A percentile compares a stretch with the other conserved stretches of the same genome.
Conservation (phyloP, 805 yeast species). For the Saccharomycopsis malanga region DNA sequence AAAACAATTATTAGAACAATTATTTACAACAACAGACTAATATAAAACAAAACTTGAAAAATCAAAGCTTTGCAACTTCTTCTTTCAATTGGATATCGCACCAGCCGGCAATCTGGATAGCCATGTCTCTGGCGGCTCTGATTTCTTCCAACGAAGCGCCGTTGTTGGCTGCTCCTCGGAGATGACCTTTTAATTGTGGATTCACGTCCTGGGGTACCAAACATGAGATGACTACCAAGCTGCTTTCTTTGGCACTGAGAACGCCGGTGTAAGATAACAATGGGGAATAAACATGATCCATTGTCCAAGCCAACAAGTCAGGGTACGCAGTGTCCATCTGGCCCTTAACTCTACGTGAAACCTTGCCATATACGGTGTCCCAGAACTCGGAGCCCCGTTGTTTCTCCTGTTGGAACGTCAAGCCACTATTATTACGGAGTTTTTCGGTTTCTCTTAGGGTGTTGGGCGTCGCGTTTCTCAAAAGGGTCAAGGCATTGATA, state of each 20-base stretch:
- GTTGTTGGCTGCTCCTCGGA: slow-evolving; percentile 74
- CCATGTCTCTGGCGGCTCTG: slow-evolving; percentile 50
- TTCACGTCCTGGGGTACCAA: slow-evolving; percentile 89
- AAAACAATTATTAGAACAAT: no score
- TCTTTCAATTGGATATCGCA: slow-evolving; percentile 60
- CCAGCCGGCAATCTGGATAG: slow-evolving; percentile 64
- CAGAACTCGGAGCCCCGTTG: slow-evolving; percentile 59
- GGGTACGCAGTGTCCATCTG: slow-evolving; percentile 76
- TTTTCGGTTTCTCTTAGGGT: slow-evolving; percentile 32
- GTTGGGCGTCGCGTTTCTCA: slow-evolving; percentile 60
- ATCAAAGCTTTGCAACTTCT: slow-evolving; percentile 47
- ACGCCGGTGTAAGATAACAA: slow-evolving; percentile 62
- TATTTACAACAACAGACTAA: no score
- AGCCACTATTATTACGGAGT: slow-evolving; percentile 28
- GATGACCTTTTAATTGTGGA: slow-evolving; percentile 87
- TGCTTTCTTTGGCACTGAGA: slow-evolving; percentile 60
- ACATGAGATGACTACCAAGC: slow-evolving; percentile 68
- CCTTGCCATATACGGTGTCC: slow-evolving; percentile 69
- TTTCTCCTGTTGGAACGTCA: slow-evolving; percentile 22
- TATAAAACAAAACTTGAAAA: no score
- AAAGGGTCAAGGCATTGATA: slow-evolving; percentile 65
- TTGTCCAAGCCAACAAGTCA: slow-evolving; percentile 70
- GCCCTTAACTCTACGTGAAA: slow-evolving; percentile 55
- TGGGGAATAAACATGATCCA: slow-evolving; percentile 71
- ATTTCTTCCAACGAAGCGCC: slow-evolving; percentile 66